Evolutionary conservation across 805 yeast species (phyloP).

Genomic region (Aciculoconidium aculeatum): DNA sequence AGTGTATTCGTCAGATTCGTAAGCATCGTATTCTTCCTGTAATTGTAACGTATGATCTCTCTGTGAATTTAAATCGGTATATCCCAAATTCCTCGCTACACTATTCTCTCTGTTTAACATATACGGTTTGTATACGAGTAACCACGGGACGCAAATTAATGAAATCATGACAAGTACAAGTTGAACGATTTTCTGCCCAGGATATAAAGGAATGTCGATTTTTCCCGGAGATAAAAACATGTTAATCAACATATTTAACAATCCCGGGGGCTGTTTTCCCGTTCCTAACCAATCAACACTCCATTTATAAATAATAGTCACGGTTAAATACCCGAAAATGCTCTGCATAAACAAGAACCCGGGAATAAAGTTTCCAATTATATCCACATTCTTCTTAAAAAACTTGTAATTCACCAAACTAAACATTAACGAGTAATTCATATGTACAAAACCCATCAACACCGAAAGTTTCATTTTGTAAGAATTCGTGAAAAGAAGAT

Average conservation of each 20-base stretch:
- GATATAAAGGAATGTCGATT: conserved; percentile 72
- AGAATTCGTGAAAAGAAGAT: conserved; percentile 83
- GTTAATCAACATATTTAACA: conserved; percentile 88
- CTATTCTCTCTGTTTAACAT: conserved; percentile 55
- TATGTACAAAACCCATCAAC: conserved; percentile 89
- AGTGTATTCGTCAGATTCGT: conserved; percentile 12
- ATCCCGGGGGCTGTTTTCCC: conserved; percentile 80
- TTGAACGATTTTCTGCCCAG: conserved; percentile 77
- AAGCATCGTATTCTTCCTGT: conserved; percentile 37
- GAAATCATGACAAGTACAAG: conserved; percentile 69
- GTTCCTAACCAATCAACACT: conserved; percentile 80
- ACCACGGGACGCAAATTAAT: conserved; percentile 86
- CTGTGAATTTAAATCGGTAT: conserved; percentile 30
- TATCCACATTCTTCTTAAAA: conserved; percentile 69
- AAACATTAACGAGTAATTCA: conserved; percentile 84
- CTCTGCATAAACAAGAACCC: conserved; percentile 94
- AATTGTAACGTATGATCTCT: conserved; percentile 23
- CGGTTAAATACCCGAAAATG: conserved; percentile 85
- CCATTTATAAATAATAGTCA: conserved; percentile 92
- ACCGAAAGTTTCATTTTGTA: conserved; percentile 96
- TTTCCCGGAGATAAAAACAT: conserved; percentile 95
- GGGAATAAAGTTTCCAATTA: conserved; percentile 89
- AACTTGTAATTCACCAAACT: conserved; percentile 74
- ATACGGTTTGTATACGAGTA: conserved; percentile 79
- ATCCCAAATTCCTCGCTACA: conserved; percentile 36